phyloP scores from a whole-genome alignment of 768 basidiomycete species.

The Psilocybe azurescens region DNA sequence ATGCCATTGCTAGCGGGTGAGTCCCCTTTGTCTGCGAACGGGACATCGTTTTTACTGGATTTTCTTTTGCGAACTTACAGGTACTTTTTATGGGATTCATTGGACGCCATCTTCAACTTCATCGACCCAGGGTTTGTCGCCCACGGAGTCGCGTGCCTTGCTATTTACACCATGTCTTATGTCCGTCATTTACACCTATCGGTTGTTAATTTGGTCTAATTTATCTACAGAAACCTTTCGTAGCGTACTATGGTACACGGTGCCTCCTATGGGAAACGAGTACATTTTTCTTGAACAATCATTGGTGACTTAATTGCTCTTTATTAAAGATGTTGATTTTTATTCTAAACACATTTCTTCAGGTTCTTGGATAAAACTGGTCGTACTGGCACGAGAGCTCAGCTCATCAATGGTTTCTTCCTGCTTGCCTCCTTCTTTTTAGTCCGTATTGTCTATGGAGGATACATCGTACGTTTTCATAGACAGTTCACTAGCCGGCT shows the following conservation, averaged over 20 bases:
- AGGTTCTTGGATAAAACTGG: slow-evolving; percentile 83
- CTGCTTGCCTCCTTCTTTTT: slow-evolving; percentile 73
- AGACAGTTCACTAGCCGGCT: not conserved
- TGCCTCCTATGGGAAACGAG: slow-evolving; percentile 88
- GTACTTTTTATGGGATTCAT: slow-evolving; percentile 85
- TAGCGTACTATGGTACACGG: slow-evolving; percentile 77
- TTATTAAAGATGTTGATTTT: not conserved
- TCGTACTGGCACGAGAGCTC: slow-evolving; percentile 68
- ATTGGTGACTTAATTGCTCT: slow-evolving; percentile 60
- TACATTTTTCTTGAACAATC: slow-evolving; percentile 88
- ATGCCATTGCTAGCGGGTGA: slow-evolving; percentile 77
- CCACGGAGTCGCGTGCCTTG: slow-evolving; percentile 75
- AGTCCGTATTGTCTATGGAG: slow-evolving; percentile 76
- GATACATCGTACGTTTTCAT: slow-evolving; percentile 43
- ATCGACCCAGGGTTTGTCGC: slow-evolving; percentile 76
- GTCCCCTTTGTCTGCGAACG: slow-evolving; percentile 20
- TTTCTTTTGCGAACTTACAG: slow-evolving; percentile 33
- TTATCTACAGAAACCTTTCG: slow-evolving; percentile 63
- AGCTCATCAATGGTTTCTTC: slow-evolving; percentile 73
- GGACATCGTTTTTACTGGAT: not conserved
- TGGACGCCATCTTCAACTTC: slow-evolving; percentile 73
- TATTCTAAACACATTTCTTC: not conserved
- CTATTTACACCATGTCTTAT: slow-evolving; percentile 72
- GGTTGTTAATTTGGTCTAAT: not conserved
- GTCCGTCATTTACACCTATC: slow-evolving; percentile 44